Base-by-base conservation (phyloP, 179 eudicot species). In the Beta corolliflora region DNA sequence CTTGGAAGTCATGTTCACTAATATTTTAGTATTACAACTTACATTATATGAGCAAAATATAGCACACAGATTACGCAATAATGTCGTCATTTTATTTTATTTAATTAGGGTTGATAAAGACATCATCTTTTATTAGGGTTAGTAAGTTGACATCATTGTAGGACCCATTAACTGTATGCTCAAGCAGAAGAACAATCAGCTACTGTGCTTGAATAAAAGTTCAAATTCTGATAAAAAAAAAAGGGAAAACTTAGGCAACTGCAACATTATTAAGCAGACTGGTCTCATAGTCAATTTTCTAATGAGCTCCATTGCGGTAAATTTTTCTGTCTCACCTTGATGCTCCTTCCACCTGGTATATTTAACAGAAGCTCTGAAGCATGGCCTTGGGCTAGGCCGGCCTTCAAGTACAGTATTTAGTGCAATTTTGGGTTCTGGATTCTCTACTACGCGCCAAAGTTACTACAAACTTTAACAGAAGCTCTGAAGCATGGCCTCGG, bases 281-380 rank as follows among this genome's bases (percentile, higher is more conserved):
- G 36, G 46, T 46, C 21, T 76, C 46, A 55, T 61, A 45, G 71
- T 48, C 45, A 44, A 52, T 29, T 77, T 61, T 77, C 61, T 52
- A 23, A 46, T 45, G 52, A 19, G 55, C 23, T 45, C 75, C 58
- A 13, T 64, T 23, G 68, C 36, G 12, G 29, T 36, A n/a, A 36
- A 48, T 48, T 48, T 36, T 5, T 13, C 15, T 36, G 3, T 36
- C 48, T 5, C n/a, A 63, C 10, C 67, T 21, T 8, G 36, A 23
- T 63, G 21, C 58, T 46, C 5, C 53, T 50, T 73, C 73, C 52
- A n/a, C 41, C 69, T 52, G 10, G 45, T 18, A 63, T 41, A 15
- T 36, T 55, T 70, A 1, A 10, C n/a, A 18, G 48, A 36, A 52
- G 16, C 81, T 31, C 16, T 18, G 29, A 60, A 60, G 64, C 19